Conservation (phyloP, 805 yeast species). For the Kazachstania africana region DNA sequence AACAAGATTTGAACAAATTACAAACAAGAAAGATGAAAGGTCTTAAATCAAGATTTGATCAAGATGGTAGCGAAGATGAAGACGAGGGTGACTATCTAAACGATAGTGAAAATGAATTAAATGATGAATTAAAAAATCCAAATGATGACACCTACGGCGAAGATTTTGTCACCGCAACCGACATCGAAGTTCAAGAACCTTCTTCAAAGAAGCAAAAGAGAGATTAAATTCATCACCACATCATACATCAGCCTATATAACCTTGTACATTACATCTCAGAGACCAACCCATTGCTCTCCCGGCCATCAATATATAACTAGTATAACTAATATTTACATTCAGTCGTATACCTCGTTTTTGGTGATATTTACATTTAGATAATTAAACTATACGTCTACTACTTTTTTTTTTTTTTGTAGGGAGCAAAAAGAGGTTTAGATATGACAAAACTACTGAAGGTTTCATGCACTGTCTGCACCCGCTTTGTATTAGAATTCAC, state of each 20-base stretch:
- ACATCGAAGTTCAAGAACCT: constrained; percentile 23
- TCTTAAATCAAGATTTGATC: constrained; percentile 77
- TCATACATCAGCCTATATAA: background rate
- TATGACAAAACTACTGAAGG: no score
- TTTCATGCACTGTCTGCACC: no score
- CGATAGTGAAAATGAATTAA: constrained; percentile 30
- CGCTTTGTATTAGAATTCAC: no score
- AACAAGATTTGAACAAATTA: constrained; percentile 78
- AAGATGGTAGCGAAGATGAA: constrained; percentile 32
- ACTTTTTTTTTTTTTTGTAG: no score
- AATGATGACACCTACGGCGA: constrained; percentile 20
- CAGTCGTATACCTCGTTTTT: no score
- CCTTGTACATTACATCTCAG: no score
- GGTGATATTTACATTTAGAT: no score
- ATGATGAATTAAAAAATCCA: constrained; percentile 7
- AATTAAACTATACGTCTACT: no score
- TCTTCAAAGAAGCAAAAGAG: constrained; percentile 22
- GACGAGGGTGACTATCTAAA: constrained; percentile 36
- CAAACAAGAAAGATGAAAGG: constrained; percentile 99
- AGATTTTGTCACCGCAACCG: constrained; percentile 26
- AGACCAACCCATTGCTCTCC: no score
- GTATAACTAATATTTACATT: no score
- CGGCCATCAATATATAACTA: no score
- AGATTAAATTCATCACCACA: constrained; percentile 1
- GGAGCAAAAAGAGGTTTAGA: no score